phyloP scores from a whole-genome alignment of 352 stramenopile species.

The Globisporangium abappressorium region DNA sequence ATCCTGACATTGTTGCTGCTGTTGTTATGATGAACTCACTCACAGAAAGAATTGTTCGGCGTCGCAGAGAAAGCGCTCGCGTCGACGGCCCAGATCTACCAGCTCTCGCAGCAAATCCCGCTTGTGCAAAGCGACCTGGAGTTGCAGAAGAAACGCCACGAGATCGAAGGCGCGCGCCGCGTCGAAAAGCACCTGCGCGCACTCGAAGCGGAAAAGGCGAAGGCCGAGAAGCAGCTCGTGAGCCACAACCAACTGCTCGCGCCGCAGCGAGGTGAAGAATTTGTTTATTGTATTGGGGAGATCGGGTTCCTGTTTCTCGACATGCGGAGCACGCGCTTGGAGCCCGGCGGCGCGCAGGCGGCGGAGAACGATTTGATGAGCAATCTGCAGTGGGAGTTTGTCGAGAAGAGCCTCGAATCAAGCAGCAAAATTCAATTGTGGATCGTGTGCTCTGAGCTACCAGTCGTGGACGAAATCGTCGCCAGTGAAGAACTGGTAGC shows the following conservation, averaged over 20 bases:
- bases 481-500: background rate
- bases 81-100: constrained; percentile 43
- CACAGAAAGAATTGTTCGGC: constrained; percentile 24
- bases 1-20: background rate
- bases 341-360: constrained; percentile 54
- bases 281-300: constrained; percentile 33
- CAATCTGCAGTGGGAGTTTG: constrained; percentile 56
- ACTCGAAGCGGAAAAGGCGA: constrained; percentile 48
- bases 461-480: constrained; percentile 35
- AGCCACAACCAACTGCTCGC: constrained; percentile 61
- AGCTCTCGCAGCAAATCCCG: constrained; percentile 38
- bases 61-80: constrained; percentile 52
- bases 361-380: constrained; percentile 56
- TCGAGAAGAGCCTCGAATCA: constrained; percentile 41
- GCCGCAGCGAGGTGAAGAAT: constrained; percentile 65
- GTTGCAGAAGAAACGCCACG: constrained; percentile 59
- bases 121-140: constrained; percentile 37
- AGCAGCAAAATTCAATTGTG: constrained; percentile 28
- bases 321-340: constrained; percentile 46
- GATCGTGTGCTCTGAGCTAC: constrained; percentile 51
- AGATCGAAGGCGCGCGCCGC: constrained; percentile 57
- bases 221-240: constrained; percentile 47
- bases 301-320: constrained; percentile 66
- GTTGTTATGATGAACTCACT: background rate
- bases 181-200: constrained; percentile 56